Evolutionary conservation across 192 early-diverging fungal genomes (phyloP).

Genomic region (Spizellomyces sp.): DNA sequence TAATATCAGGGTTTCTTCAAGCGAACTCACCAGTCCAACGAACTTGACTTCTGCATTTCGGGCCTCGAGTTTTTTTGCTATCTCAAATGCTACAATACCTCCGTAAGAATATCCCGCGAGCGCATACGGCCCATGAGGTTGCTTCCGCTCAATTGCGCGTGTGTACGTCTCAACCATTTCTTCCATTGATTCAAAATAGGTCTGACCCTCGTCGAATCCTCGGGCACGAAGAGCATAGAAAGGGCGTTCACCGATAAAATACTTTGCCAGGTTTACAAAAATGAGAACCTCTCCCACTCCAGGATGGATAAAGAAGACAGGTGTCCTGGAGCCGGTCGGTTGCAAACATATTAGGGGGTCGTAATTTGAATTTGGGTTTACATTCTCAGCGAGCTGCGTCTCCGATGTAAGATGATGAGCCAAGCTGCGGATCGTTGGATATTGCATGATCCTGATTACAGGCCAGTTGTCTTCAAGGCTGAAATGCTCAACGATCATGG

Average conservation of each 20-base stretch:
- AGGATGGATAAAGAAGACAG: slow-evolving; percentile 8
- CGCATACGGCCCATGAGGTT: slow-evolving; percentile 19
- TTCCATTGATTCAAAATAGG: slow-evolving; percentile 7
- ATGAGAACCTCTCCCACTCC: slow-evolving; percentile 11
- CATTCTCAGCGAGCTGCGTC: too few relatives aligned
- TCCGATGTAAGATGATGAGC: too few relatives aligned
- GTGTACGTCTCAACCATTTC: slow-evolving; percentile 11
- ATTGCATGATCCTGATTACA: too few relatives aligned
- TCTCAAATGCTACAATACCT: slow-evolving; percentile 10
- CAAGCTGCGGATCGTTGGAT: too few relatives aligned
- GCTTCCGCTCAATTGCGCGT: neutral
- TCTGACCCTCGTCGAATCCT: slow-evolving; percentile 3
- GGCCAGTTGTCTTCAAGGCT: too few relatives aligned
- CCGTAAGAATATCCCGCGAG: slow-evolving; percentile 12
- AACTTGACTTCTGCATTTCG: neutral
- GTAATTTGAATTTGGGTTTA: too few relatives aligned
- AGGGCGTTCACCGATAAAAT: neutral
- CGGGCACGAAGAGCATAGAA: slow-evolving; percentile 9
- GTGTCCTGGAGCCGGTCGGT: slow-evolving; percentile 1
- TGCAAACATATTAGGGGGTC: neutral
- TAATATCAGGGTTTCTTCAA: too few relatives aligned
- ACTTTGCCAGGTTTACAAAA: slow-evolving; percentile 8
- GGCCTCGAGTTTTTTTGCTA: slow-evolving; percentile 10
- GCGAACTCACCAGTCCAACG: neutral
- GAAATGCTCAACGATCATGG: too few relatives aligned